Conservation (phyloP, 495 filamentous ascomycete species). For the Penicillium ucsense region DNA sequence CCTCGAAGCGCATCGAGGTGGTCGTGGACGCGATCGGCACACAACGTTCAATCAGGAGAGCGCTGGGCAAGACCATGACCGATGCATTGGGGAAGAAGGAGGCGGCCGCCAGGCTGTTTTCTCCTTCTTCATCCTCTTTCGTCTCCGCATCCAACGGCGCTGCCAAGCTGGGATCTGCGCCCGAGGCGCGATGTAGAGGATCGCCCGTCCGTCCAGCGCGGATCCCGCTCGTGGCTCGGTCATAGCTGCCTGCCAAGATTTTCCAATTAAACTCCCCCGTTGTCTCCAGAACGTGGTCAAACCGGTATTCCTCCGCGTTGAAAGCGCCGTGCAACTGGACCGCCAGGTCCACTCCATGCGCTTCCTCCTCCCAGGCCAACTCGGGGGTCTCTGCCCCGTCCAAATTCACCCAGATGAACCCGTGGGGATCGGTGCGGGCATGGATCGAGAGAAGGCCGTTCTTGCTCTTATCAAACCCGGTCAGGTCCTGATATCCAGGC, state of each 20-base stretch:
- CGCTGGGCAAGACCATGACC: constrained; percentile 34
- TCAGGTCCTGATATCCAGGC: constrained; percentile 42
- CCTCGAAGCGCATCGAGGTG: constrained; percentile 34
- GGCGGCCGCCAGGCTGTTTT: constrained; percentile 17
- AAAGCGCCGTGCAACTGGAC: constrained; percentile 20
- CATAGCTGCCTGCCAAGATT: constrained; percentile 39
- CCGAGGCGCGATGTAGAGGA: too few species aligned
- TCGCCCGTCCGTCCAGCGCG: too few species aligned
- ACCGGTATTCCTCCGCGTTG: constrained; percentile 37
- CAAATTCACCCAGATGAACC: constrained; percentile 45
- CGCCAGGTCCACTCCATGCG: constrained; percentile 27
- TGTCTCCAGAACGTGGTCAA: constrained; percentile 39
- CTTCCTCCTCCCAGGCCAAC: constrained; percentile 33
- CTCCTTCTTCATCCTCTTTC: too few species aligned
- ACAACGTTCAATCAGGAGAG: constrained; percentile 40
- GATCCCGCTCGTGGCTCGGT: not conserved
- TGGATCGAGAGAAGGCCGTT: constrained; percentile 40
- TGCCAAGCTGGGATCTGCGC: too few species aligned
- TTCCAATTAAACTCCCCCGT: constrained; percentile 44
- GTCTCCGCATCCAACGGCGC: too few species aligned
- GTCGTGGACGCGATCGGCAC: constrained; percentile 30
- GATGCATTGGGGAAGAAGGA: constrained; percentile 40
- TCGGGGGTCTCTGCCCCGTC: constrained; percentile 32
- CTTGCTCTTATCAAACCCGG: constrained; percentile 45
- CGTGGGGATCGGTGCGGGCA: constrained; percentile 35